These are phyloP conservation scores for Pyricularia sp. DNA, from an alignment of 2,329 filamentous ascomycete genomes.

Conservation along the genomic window DNA sequence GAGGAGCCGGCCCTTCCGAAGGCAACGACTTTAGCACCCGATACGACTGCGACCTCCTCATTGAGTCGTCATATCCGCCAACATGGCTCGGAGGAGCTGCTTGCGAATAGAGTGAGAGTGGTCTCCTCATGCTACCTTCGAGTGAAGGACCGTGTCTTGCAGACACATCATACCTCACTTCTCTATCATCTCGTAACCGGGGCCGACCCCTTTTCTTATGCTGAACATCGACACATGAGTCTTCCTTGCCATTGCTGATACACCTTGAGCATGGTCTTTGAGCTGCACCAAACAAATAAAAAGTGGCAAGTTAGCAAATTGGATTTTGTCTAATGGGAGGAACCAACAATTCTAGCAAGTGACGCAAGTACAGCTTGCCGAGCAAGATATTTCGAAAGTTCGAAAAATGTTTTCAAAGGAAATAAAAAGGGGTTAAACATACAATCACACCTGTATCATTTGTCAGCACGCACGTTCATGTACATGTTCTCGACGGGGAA, in stretches of 20 bases:
- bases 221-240: slow-evolving; percentile 72
- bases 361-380: not conserved
- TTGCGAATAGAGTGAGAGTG: slow-evolving; percentile 40
- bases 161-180: slow-evolving; percentile 43
- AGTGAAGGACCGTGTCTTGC: slow-evolving; percentile 34
- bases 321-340: not conserved
- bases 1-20: slow-evolving; percentile 19
- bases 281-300: slow-evolving; percentile 29
- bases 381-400: not conserved
- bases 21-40: slow-evolving; percentile 45
- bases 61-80: slow-evolving; percentile 35
- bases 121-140: slow-evolving; percentile 37
- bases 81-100: slow-evolving; percentile 25
- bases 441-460: slow-evolving; percentile 48
- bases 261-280: slow-evolving; percentile 73
- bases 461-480: not conserved
- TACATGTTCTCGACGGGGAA: not conserved
- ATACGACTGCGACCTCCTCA: slow-evolving; percentile 38
- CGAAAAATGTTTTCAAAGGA: slow-evolving; percentile 7
- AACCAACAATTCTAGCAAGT: not conserved
- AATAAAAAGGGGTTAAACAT: slow-evolving; percentile 27
- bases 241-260: slow-evolving; percentile 68
- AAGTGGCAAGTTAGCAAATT: not conserved
- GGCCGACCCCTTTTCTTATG: slow-evolving; percentile 79
- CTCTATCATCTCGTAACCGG: slow-evolving; percentile 63